These are phyloP conservation scores for Croton setiger DNA, from an alignment of 441 rosid species.

Conservation along the genomic window DNA sequence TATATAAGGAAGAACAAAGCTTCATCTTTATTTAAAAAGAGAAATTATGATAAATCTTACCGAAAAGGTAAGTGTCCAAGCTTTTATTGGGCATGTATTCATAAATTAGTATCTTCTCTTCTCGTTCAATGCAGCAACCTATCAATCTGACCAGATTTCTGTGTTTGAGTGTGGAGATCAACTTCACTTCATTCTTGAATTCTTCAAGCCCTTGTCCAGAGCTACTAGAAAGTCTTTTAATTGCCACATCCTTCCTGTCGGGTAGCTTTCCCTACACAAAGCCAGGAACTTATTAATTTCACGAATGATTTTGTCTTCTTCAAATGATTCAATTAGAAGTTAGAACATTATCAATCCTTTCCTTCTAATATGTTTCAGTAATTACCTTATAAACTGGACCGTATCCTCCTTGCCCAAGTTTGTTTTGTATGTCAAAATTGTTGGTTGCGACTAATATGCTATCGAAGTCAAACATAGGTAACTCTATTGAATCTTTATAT, in stretches of 20 bases:
- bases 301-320: not conserved
- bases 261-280: constrained; percentile 14
- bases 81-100: constrained; percentile 25
- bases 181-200: constrained; percentile 21
- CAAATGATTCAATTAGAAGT: no score
- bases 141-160: constrained; percentile 24
- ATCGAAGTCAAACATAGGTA: not conserved
- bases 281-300: not conserved
- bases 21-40: not conserved
- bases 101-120: constrained; percentile 25
- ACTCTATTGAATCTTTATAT: not conserved
- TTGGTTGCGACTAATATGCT: constrained; percentile 4
- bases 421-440: constrained; percentile 7
- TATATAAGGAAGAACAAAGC: not conserved
- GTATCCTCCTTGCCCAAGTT: constrained; percentile 26
- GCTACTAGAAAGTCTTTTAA: constrained; percentile 15
- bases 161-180: constrained; percentile 25
- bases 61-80: constrained; percentile 5
- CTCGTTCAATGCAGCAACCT: constrained; percentile 20
- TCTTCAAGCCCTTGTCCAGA: constrained; percentile 17
- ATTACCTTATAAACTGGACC: constrained; percentile 20
- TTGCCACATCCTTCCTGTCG: constrained; percentile 13
- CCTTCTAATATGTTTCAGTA: not conserved
- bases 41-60: no score
- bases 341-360: not conserved